These are phyloP conservation scores for Baudoinia panamericana DNA, from an alignment of 495 filamentous ascomycete species.

Conservation along the genomic window DNA sequence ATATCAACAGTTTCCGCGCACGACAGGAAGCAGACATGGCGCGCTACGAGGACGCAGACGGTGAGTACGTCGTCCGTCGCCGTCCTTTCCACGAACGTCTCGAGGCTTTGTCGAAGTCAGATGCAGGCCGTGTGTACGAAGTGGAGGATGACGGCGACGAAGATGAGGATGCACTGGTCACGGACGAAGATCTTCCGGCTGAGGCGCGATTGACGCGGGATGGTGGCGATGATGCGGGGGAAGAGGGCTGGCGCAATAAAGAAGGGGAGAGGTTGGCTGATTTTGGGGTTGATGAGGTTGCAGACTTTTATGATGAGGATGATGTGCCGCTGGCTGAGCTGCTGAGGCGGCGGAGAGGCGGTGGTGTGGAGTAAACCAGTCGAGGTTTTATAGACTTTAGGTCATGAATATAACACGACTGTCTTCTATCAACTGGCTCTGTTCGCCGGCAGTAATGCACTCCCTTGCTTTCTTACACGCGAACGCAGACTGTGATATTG, in stretches of 20 bases:
- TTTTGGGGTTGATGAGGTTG: slow-evolving; percentile 81
- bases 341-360: slow-evolving; percentile 24
- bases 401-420: no score
- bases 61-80: slow-evolving; percentile 32
- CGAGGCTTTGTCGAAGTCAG: slow-evolving; percentile 10
- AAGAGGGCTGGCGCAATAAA: slow-evolving; percentile 64
- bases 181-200: slow-evolving; percentile 29
- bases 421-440: no score
- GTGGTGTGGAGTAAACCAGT: no score
- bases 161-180: slow-evolving; percentile 29
- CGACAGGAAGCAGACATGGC: slow-evolving; percentile 44
- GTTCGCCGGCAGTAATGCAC: no score
- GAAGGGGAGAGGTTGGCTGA: slow-evolving; percentile 79
- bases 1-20: slow-evolving; percentile 43
- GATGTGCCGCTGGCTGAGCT: slow-evolving; percentile 66
- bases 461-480: no score
- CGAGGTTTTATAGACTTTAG: no score
- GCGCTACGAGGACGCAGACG: slow-evolving; percentile 25
- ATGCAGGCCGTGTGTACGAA: slow-evolving; percentile 13
- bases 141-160: slow-evolving; percentile 33
- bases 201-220: slow-evolving; percentile 28
- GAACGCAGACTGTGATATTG: no score
- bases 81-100: slow-evolving; percentile 39
- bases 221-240: slow-evolving; percentile 26
- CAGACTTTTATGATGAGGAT: slow-evolving; percentile 65